Conservation (phyloP, 371 early-diverging fungal genomes). For the Coemansia sp. region DNA sequence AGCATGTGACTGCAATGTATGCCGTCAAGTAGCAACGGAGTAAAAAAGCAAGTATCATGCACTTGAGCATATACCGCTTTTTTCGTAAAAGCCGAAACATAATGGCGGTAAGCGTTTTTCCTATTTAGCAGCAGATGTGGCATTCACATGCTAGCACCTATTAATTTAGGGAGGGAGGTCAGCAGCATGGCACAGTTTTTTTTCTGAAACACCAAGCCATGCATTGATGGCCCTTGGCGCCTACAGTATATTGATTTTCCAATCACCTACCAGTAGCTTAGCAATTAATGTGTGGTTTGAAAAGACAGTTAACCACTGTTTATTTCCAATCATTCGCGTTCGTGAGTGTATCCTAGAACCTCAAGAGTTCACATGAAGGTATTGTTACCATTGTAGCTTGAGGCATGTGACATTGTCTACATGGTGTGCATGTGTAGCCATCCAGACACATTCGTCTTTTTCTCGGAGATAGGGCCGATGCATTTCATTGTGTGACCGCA, state of each 20-base stretch:
- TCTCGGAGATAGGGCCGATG: neutral
- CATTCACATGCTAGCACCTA: conserved; percentile 1
- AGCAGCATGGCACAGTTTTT: neutral
- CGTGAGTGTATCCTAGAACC: neutral
- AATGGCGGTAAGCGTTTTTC: neutral
- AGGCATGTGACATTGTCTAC: neutral
- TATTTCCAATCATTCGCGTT: neutral
- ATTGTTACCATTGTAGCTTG: neutral
- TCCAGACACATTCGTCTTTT: neutral
- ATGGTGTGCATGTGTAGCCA: neutral
- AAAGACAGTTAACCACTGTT: neutral
- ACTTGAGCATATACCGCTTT: conserved; percentile 4
- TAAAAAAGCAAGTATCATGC: neutral
- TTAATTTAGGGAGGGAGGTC: neutral
- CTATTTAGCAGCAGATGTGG: neutral
- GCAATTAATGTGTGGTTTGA: neutral
- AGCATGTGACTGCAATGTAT: conserved; percentile 14
- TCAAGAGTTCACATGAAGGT: neutral
- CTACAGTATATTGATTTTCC: neutral
- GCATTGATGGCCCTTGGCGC: conserved; percentile 1
- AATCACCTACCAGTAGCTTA: neutral
- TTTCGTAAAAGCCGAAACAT: neutral
- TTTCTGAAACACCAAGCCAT: conserved; percentile 9
- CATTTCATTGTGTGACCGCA: neutral
- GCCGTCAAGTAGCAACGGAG: neutral